Conservation (phyloP, 192 early-diverging fungal genomes). For the Allomyces macrogynus region DNA sequence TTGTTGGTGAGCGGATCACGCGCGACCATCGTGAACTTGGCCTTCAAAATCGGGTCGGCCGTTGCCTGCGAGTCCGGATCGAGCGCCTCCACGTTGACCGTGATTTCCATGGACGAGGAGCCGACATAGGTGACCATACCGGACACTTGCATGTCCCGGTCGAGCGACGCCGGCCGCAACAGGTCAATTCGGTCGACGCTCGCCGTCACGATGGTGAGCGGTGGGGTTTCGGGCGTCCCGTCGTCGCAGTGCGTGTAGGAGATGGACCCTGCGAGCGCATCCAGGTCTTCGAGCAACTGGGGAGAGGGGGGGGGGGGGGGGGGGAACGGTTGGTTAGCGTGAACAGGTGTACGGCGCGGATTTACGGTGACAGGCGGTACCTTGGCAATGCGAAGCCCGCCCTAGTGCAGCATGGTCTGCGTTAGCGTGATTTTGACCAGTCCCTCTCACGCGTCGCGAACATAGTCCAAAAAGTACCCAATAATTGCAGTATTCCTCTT, state of each 20-base stretch:
- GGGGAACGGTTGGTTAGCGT: no score
- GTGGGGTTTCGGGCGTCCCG: conserved; percentile 8
- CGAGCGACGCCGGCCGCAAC: conserved; percentile 30
- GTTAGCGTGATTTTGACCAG: conserved; percentile 45
- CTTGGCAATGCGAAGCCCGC: background rate
- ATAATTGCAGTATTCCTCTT: conserved; percentile 69
- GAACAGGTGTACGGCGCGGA: no score
- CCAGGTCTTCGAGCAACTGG: conserved; percentile 20
- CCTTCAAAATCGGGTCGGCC: conserved; percentile 39
- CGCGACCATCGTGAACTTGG: conserved; percentile 79
- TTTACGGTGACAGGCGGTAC: no score
- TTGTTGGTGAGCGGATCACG: conserved; percentile 47
- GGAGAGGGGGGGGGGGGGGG: no score
- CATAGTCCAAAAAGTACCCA: conserved; percentile 7
- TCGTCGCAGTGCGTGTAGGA: conserved; percentile 55
- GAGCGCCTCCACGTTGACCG: conserved; percentile 43
- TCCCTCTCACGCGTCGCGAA: conserved; percentile 29
- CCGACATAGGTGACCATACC: conserved; percentile 74
- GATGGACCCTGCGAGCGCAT: conserved; percentile 62
- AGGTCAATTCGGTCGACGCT: conserved; percentile 73
- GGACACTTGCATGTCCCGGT: conserved; percentile 50
- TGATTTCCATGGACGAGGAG: conserved; percentile 70
- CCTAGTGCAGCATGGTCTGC: background rate
- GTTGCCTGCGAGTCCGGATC: conserved; percentile 8
- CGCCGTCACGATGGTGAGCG: conserved; percentile 66